Percentiles rank a stretch among this genome's conserved stretches.
phyloP scores from a whole-genome alignment of 176 grass and related monocot species.

The Aegilops sharonensis region DNA sequence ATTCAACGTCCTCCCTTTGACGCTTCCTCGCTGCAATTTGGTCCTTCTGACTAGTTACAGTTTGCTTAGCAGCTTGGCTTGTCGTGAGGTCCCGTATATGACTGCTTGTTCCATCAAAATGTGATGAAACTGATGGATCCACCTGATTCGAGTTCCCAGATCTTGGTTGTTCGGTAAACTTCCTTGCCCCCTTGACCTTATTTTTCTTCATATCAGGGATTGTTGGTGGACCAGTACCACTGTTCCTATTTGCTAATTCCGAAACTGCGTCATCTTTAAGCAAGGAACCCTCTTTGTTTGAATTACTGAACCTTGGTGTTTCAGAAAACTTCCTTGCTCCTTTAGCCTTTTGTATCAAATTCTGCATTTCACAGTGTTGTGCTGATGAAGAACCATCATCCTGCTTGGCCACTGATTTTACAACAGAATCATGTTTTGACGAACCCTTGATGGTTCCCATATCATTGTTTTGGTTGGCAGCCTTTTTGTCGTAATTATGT shows the following conservation, averaged over 20 bases:
- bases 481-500: constrained; percentile 19
- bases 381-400: constrained; percentile 9
- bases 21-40: constrained; percentile 71
- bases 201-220: constrained; percentile 43
- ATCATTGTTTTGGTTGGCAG: constrained; percentile 18
- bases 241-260: constrained; percentile 14
- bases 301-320: constrained; percentile 36
- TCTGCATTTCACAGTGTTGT: constrained; percentile 34
- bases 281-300: constrained; percentile 28
- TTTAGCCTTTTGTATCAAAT: constrained; percentile 51
- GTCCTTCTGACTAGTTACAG: constrained; percentile 33
- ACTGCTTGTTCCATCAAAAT: constrained; percentile 34
- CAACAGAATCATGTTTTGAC: constrained; percentile 3
- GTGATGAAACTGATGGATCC: constrained; percentile 25
- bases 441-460: constrained; percentile 12
- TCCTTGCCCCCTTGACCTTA: constrained; percentile 42
- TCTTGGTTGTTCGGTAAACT: constrained; percentile 47
- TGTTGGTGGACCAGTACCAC: constrained; percentile 19
- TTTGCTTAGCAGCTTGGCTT: constrained; percentile 27
- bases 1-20: constrained; percentile 66
- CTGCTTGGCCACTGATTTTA: constrained; percentile 28
- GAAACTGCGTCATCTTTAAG: background rate
- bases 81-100: constrained; percentile 28
- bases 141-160: constrained; percentile 36
- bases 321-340: constrained; percentile 49